Percentiles rank a stretch among this genome's conserved stretches.
Evolutionary conservation across 306 rosid species (phyloP).

Genomic region (Cicer chorassanicum): DNA sequence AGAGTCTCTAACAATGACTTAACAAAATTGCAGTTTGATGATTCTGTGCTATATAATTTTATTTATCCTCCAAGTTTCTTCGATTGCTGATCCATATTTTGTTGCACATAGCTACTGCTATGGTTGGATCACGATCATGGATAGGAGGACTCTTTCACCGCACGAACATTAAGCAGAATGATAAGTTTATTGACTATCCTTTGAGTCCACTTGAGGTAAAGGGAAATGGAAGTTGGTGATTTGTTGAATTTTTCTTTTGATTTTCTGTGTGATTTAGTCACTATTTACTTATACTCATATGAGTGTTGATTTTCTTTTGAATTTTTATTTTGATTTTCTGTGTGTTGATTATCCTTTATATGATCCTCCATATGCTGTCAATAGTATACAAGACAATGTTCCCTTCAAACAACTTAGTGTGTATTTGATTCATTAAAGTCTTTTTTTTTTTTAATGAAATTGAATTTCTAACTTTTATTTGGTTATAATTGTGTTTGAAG

Average conservation of each 20-base stretch:
- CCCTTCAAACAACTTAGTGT: not conserved
- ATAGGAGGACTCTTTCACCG: slow-evolving; percentile 80
- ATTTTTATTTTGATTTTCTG: too few species aligned
- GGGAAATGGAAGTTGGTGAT: slow-evolving; percentile 6
- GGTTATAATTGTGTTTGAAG: not conserved
- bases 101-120: slow-evolving; percentile 80
- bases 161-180: slow-evolving; percentile 53
- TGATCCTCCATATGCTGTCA: not conserved
- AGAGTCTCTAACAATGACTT: not conserved
- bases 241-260: slow-evolving; percentile 31
- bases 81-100: slow-evolving; percentile 43
- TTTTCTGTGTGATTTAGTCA: not conserved
- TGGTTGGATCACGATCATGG: slow-evolving; percentile 97
- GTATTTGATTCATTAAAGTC: too few species aligned
- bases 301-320: too few species aligned
- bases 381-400: not conserved
- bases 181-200: slow-evolving; percentile 59
- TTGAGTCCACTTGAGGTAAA: slow-evolving; percentile 79
- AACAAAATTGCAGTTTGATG: slow-evolving; percentile 4
- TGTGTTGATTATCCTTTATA: not conserved
- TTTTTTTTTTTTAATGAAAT: too few species aligned
- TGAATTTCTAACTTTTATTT: not conserved
- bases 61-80: slow-evolving; percentile 28
- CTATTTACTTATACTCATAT: not conserved
- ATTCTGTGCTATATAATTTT: slow-evolving; percentile 3